A percentile compares a stretch with the other conserved stretches of the same genome.
Evolutionary conservation across 352 stramenopile genomes (phyloP).

Genomic region (Phytophthora fragariaefolia): DNA sequence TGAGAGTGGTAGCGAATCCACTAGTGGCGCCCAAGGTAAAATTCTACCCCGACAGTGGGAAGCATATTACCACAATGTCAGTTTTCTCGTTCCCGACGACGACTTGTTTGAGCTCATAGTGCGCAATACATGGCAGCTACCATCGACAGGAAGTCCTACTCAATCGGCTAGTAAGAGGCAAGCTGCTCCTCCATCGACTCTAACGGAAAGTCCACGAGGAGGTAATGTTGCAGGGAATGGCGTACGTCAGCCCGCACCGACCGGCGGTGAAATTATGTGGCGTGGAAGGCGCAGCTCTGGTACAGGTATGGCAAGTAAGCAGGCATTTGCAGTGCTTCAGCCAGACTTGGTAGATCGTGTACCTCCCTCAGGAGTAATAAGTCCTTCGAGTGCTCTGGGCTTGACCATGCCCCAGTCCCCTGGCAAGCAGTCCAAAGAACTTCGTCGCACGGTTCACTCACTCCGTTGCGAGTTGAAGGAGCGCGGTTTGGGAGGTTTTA

Average conservation of each 20-base stretch:
- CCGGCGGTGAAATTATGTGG: constrained; percentile 12
- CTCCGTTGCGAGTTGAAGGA: constrained; percentile 64
- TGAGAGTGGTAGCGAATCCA: constrained; percentile 13
- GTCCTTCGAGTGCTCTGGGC: constrained; percentile 14
- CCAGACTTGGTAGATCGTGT: constrained; percentile 59
- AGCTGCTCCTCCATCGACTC: not conserved
- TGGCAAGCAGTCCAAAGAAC: constrained; percentile 64
- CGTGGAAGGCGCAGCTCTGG: constrained; percentile 30
- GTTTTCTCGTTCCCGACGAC: constrained; percentile 86
- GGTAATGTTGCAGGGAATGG: constrained; percentile 4
- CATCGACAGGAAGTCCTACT: not conserved
- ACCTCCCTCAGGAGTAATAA: constrained; percentile 11
- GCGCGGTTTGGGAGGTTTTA: constrained; percentile 73
- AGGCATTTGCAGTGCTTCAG: constrained; percentile 69
- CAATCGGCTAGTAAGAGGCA: constrained; percentile 13
- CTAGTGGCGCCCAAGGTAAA: constrained; percentile 24
- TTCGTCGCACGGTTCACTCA: constrained; percentile 62
- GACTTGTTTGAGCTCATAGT: constrained; percentile 92
- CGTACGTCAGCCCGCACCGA: constrained; percentile 27
- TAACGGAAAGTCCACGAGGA: constrained; percentile 17
- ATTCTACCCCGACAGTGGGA: constrained; percentile 63
- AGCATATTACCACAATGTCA: constrained; percentile 92
- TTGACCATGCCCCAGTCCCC: constrained; percentile 20
- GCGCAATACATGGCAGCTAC: constrained; percentile 86
- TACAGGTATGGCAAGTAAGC: constrained; percentile 54